Evolutionary conservation across 345 rosid species (phyloP).

Genomic region (Passiflora organensis): DNA sequence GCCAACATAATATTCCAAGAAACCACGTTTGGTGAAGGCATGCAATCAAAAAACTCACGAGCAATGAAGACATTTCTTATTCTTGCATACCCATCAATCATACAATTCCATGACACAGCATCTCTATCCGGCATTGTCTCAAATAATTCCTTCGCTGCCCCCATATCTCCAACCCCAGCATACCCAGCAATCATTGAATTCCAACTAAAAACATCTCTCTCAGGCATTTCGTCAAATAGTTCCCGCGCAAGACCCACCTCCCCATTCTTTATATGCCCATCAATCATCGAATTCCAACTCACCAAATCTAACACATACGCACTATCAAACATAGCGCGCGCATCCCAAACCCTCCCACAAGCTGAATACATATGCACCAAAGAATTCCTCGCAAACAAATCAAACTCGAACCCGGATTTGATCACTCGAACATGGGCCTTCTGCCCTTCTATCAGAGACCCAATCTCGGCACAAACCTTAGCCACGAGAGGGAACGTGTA

Average conservation of each 20-base stretch:
- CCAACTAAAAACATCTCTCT: constrained; percentile 28
- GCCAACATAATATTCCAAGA: constrained; percentile 42
- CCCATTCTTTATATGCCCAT: constrained; percentile 26
- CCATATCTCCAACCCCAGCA: constrained; percentile 21
- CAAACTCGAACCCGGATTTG: constrained; percentile 28
- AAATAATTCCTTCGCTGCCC: constrained; percentile 25
- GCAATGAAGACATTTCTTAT: constrained; percentile 21
- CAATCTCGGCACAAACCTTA: constrained; percentile 40
- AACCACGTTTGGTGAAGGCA: constrained; percentile 28
- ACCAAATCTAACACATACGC: constrained; percentile 25
- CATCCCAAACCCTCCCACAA: constrained; percentile 20
- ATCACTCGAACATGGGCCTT: constrained; percentile 21
- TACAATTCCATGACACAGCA: constrained; percentile 28
- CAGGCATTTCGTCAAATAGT: constrained; percentile 38
- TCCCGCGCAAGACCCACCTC: constrained; percentile 33
- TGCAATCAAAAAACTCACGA: constrained; percentile 21
- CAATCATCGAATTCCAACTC: constrained; percentile 35
- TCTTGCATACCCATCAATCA: constrained; percentile 29
- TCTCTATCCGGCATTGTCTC: constrained; percentile 23
- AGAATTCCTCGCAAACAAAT: constrained; percentile 28
- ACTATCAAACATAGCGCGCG: constrained; percentile 25
- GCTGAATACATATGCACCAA: constrained; percentile 23
- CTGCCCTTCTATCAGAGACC: constrained; percentile 28
- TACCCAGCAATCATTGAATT: constrained; percentile 14
- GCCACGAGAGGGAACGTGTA: constrained; percentile 53